phyloP scores from a whole-genome alignment of 805 yeast genomes.

The Saccharomycopsis oosterbeekiorum region DNA sequence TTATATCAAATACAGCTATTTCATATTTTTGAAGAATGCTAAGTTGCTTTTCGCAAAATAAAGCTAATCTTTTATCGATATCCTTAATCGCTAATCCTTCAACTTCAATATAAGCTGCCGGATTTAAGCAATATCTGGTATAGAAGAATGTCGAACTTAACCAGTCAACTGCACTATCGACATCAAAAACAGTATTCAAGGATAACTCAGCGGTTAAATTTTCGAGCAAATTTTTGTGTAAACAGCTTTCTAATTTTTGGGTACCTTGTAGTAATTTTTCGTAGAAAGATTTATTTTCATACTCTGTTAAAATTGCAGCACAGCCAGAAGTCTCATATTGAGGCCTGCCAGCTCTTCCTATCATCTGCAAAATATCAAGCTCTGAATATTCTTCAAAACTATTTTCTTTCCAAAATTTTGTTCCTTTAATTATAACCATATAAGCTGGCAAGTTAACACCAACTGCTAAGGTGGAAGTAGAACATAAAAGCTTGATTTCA shows the following conservation, averaged over 20 bases:
- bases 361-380: constrained; percentile 50
- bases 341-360: constrained; percentile 59
- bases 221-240: constrained; percentile 32
- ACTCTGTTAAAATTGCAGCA: constrained; percentile 39
- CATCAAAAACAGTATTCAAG: constrained; percentile 30
- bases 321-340: constrained; percentile 43
- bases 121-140: constrained; percentile 32
- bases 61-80: constrained; percentile 26
- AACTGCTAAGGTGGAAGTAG: constrained; percentile 51
- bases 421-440: constrained; percentile 51
- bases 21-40: constrained; percentile 25
- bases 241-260: constrained; percentile 37
- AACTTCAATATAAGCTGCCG: constrained; percentile 31
- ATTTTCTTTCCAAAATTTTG: constrained; percentile 46
- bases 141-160: constrained; percentile 40
- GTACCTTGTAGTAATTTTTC: constrained; percentile 33
- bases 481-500: constrained; percentile 35
- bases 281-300: constrained; percentile 28
- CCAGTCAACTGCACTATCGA: constrained; percentile 36
- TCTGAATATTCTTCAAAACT: constrained; percentile 44
- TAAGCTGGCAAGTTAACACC: constrained; percentile 57
- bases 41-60: constrained; percentile 29
- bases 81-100: constrained; percentile 11
- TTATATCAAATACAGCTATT: constrained; percentile 23
- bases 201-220: constrained; percentile 36